Base-by-base conservation (phyloP, 2,329 filamentous ascomycete genomes). In the Fusarium sp. region DNA sequence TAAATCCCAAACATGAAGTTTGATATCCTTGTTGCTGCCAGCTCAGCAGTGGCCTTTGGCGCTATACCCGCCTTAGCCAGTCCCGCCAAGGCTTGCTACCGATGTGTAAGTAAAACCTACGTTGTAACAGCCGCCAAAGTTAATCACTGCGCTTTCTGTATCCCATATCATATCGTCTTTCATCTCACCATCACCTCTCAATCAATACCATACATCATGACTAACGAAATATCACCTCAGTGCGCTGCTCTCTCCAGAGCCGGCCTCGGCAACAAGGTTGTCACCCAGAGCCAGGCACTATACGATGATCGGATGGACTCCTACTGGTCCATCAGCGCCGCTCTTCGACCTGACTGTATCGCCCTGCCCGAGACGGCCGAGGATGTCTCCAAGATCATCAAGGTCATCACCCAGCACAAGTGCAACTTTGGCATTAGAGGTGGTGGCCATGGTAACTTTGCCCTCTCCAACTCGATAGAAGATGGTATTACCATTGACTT, bases 361-460 rank as follows among this genome's bases (percentile, higher is more conserved):
- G 80, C 79, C 9, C 70, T 82, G 58, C 83, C 82, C 3, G 66
- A 73, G 31, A 77, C 79, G 2, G 71, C 80, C 7, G 67, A 80
- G 7, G 83, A 86, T 66, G 82, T 84, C 8, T 80, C 83, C 6
- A 70, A 72, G 9, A 78, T 80, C 3, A 75, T 85, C 22, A 81
- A 79, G 51, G 75, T 81, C 3, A 74, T 86, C 1, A 73, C 76
- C 29, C 57, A 71, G 6, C 73, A 76, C 8, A 44, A 77, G 16
- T 82, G 81, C 55, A 74, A 77, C 7, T 85, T 85, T 68, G 84
- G 82, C 20, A 79, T 86, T 36, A 79, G 82, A 2, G 79, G 80
- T 20, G 83, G 83, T 38, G 82, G 84, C 4, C 82, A 84, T 44
- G 81, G 77, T 29, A 73, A 77, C 27, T 80, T 79, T 57, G 67